These are phyloP conservation scores for Aureobasidium melanogenum DNA, from an alignment of 2,329 filamentous ascomycete genomes.

Conservation along the genomic window DNA sequence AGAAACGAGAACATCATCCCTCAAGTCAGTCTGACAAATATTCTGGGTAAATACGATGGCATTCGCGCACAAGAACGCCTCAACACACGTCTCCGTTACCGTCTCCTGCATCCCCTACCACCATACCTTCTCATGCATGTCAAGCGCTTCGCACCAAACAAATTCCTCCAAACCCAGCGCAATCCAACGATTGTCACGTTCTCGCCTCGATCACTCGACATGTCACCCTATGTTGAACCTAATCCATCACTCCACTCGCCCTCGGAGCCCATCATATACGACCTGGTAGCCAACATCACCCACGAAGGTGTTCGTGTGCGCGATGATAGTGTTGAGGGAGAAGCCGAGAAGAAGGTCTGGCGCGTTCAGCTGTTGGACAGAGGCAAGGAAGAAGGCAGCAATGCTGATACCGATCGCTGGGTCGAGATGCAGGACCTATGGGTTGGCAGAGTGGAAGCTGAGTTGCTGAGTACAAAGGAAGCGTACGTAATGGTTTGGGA, in stretches of 20 bases:
- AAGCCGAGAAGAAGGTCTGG: constrained; percentile 89
- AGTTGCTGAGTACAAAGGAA: constrained; percentile 87
- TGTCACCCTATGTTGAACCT: constrained; percentile 85
- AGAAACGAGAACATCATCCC: constrained; percentile 94
- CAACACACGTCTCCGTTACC: constrained; percentile 79
- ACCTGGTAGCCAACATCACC: constrained; percentile 89
- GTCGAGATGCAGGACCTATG: constrained; percentile 88
- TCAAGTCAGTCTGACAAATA: constrained; percentile 71
- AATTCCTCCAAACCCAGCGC: constrained; percentile 80
- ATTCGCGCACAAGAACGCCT: constrained; percentile 78
- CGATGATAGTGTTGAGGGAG: constrained; percentile 79
- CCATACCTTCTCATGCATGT: constrained; percentile 90
- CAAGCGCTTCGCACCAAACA: constrained; percentile 94
- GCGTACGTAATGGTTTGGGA: constrained; percentile 97
- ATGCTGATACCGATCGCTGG: constrained; percentile 58
- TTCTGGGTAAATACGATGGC: constrained; percentile 91
- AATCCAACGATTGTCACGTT: constrained; percentile 99
- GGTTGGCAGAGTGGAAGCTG: constrained; percentile 79
- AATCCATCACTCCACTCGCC: constrained; percentile 61
- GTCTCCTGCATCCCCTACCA: constrained; percentile 80
- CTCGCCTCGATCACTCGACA: constrained; percentile 73
- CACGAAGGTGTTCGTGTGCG: constrained; percentile 70
- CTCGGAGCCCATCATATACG: constrained; percentile 84
- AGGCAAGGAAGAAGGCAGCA: constrained; percentile 18
- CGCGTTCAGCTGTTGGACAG: constrained; percentile 83